Conservation (phyloP, 495 filamentous ascomycete genomes). For the Xylaria intraflava region DNA sequence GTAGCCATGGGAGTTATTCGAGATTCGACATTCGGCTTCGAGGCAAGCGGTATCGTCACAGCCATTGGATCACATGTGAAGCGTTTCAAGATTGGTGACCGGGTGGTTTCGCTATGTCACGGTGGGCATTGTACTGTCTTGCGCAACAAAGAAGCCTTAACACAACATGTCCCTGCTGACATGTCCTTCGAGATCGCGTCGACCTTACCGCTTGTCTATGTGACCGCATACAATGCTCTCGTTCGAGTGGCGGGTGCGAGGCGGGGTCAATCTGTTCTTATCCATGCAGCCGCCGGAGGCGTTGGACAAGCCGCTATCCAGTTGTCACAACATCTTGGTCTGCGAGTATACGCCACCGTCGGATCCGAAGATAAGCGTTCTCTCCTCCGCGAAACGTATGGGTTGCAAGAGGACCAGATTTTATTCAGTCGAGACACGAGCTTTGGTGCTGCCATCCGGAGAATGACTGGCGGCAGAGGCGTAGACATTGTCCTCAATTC, state of each 20-base stretch:
- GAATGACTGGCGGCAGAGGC: conserved; percentile 41
- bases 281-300: conserved; percentile 50
- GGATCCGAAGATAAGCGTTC: conserved; percentile 39
- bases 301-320: conserved; percentile 53
- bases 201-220: conserved; percentile 46
- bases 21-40: conserved; percentile 35
- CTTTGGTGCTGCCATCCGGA: conserved; percentile 40
- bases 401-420: conserved; percentile 47
- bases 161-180: conserved; percentile 36
- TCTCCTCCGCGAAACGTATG: conserved; percentile 40
- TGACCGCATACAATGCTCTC: conserved; percentile 47
- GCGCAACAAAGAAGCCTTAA: conserved; percentile 20
- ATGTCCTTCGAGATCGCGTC: conserved; percentile 45
- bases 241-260: conserved; percentile 31
- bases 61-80: conserved; percentile 47
- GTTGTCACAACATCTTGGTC: conserved; percentile 42
- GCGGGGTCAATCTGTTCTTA: conserved; percentile 49
- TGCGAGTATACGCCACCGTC: conserved; percentile 52
- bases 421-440: conserved; percentile 37
- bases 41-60: conserved; percentile 42
- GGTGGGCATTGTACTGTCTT: conserved; percentile 22
- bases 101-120: conserved; percentile 35
- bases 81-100: conserved; percentile 40
- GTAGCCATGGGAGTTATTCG: conserved; percentile 45
- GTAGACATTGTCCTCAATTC: conserved; percentile 59